Evolutionary conservation across 2,329 filamentous ascomycete genomes (phyloP), one percentile per base, ranked within the genome.

Genomic region (Ascochyta viciae-villosae): DNA sequence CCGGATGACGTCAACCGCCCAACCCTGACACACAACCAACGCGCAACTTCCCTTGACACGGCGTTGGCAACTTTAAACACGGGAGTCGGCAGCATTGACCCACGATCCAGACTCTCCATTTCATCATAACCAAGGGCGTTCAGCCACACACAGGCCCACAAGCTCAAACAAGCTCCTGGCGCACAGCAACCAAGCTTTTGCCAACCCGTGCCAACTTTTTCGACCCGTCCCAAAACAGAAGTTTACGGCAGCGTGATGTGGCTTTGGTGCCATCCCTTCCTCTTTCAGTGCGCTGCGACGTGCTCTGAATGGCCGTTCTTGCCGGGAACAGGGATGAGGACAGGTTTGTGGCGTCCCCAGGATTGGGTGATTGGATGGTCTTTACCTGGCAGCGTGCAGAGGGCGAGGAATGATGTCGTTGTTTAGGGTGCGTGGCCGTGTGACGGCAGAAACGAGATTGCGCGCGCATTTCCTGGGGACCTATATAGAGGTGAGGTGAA

Each of bases 321-420:
- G 39, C 56, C 52, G 52, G 39, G 38, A 31, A 51, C 62, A 63
- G 51, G 67, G 67, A 58, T 68, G 31, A 51, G 26, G 64, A 53
- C 70, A 54, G 64, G 70, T 69, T 73, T 73, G 68, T 69, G 68
- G 68, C 70, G 49, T 47, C 48, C 55, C 55, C 54, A 12, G 39
- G 33, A 24, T 22, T 19, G 34, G 29, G 29, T 56, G 50, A 59
- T 58, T 61, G 53, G 60, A 22, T 42, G 61, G 22, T 29, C 23
- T 24, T 41, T 13, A n/a, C 22, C 40, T 50, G 46, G 31, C 38
- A 37, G 53, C 31, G 31, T 50, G 41, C 27, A 42, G 45, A 58
- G 49, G 34, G 53, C 40, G 54, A 63, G 55, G 49, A 41, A 63
- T 63, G 62, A 63, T 62, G 55, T 66, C 51, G 58, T 58, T 41